Evolutionary conservation across 441 rosid species (phyloP).

Genomic region (Bocquillonia castaneifolia): DNA sequence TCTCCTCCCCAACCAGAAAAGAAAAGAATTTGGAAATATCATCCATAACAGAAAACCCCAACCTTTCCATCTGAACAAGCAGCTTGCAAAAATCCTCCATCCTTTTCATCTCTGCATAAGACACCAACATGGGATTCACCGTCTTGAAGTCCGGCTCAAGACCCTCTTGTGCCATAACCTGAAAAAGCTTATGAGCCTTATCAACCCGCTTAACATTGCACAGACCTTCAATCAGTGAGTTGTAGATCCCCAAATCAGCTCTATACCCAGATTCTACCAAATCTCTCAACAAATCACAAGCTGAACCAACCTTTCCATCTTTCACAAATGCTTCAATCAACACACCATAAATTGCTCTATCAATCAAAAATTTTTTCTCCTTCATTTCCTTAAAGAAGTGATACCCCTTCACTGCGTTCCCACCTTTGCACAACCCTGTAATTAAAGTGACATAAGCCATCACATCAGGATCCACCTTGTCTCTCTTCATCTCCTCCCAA

Average conservation of each 20-base stretch:
- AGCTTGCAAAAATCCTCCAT: conserved; percentile 48
- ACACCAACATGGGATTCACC: conserved; percentile 57
- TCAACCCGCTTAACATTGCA: conserved; percentile 57
- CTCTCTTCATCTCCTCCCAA: conserved; percentile 80
- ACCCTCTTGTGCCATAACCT: conserved; percentile 49
- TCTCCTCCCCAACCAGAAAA: conserved; percentile 46
- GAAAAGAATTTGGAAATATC: conserved; percentile 58
- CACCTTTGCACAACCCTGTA: conserved; percentile 59
- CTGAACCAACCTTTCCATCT: conserved; percentile 55
- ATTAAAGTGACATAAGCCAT: conserved; percentile 77
- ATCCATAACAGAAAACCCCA: conserved; percentile 46
- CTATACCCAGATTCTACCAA: conserved; percentile 75
- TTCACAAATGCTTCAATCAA: conserved; percentile 65
- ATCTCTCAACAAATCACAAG: conserved; percentile 74
- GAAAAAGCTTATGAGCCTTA: conserved; percentile 67
- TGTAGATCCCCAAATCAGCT: conserved; percentile 79
- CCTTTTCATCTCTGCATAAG: conserved; percentile 51
- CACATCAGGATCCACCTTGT: conserved; percentile 68
- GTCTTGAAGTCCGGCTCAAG: conserved; percentile 63
- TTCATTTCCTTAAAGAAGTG: conserved; percentile 80
- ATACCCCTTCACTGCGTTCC: conserved; percentile 51
- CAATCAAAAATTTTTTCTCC: conserved; percentile 58
- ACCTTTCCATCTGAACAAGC: conserved; percentile 51
- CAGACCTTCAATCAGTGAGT: conserved; percentile 70
- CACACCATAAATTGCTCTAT: conserved; percentile 53